Conservation (phyloP, 441 rosid genomes). For the Capsella rubella region DNA sequence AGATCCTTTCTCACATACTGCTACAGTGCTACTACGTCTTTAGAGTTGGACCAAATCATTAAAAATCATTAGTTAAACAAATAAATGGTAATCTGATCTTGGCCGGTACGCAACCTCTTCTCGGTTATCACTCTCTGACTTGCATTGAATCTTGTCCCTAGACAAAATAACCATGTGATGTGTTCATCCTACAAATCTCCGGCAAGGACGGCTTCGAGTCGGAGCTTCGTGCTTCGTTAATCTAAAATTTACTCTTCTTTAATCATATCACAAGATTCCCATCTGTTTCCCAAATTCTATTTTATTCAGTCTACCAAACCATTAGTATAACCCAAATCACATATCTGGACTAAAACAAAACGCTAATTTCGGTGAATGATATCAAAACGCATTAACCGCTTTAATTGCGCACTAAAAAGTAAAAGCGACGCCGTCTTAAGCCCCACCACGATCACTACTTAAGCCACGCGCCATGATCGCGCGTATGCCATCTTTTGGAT, state of each 20-base stretch:
- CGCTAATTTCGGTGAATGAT: conserved; percentile 14
- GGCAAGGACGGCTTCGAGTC: conserved; percentile 36
- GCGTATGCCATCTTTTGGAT: conserved; percentile 25
- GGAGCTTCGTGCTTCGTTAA: conserved; percentile 21
- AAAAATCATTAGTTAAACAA: background rate
- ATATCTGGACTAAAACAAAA: background rate
- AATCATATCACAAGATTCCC: conserved; percentile 42
- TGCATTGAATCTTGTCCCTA: conserved; percentile 40
- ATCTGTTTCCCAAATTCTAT: conserved; percentile 12
- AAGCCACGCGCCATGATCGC: conserved; percentile 26
- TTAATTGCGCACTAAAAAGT: background rate
- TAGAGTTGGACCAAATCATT: conserved; percentile 1
- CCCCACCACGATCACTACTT: conserved; percentile 33
- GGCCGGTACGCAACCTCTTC: conserved; percentile 35
- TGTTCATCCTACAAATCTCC: conserved; percentile 36
- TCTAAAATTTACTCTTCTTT: conserved; percentile 7
- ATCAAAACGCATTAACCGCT: conserved; percentile 32
- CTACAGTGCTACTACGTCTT: background rate
- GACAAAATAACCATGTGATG: conserved; percentile 46
- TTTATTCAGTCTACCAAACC: conserved; percentile 18
- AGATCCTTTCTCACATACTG: conserved; percentile 20
- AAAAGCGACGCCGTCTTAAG: conserved; percentile 20
- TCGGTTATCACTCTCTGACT: conserved; percentile 36
- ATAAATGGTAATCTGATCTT: conserved; percentile 30
- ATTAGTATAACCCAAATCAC: background rate